phyloP scores from a whole-genome alignment of 1,139 yeast genomes.

The Blastobotrys capitulatus region DNA sequence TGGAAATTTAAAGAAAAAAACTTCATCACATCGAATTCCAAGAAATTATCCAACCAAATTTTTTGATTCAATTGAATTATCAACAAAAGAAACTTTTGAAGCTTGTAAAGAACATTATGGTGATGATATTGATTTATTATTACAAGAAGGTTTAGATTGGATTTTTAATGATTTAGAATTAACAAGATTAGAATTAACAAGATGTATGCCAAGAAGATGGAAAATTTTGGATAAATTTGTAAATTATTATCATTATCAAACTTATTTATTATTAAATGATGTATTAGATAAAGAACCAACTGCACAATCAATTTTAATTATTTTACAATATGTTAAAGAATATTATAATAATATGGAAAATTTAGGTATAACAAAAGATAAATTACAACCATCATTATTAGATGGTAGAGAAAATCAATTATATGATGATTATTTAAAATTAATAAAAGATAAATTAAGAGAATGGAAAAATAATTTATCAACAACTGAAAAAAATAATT shows the following conservation, averaged over 20 bases:
- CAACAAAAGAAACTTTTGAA: constrained; percentile 60
- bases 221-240: constrained; percentile 58
- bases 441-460: constrained; percentile 64
- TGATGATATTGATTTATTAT: constrained; percentile 37
- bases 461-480: constrained; percentile 77
- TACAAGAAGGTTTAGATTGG: constrained; percentile 75
- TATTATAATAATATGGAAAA: constrained; percentile 52
- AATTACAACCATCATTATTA: constrained; percentile 38
- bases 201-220: constrained; percentile 74
- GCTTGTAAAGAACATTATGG: constrained; percentile 56
- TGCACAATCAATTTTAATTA: constrained; percentile 37
- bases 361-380: constrained; percentile 34
- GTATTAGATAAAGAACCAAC: constrained; percentile 64
- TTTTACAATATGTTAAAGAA: constrained; percentile 69
- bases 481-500: constrained; percentile 56
- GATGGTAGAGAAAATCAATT: constrained; percentile 65
- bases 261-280: constrained; percentile 57
- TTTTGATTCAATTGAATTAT: constrained; percentile 52
- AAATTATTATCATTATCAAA: constrained; percentile 60
- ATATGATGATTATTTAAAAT: constrained; percentile 63
- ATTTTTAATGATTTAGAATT: constrained; percentile 71
- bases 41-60: constrained; percentile 67
- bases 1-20: constrained; percentile 9
- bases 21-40: constrained; percentile 31
- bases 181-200: constrained; percentile 53